A percentile compares a stretch with the other conserved stretches of the same genome.
Conservation (phyloP, 2,329 filamentous ascomycete species). For the Tolypocladium tropicale region DNA sequence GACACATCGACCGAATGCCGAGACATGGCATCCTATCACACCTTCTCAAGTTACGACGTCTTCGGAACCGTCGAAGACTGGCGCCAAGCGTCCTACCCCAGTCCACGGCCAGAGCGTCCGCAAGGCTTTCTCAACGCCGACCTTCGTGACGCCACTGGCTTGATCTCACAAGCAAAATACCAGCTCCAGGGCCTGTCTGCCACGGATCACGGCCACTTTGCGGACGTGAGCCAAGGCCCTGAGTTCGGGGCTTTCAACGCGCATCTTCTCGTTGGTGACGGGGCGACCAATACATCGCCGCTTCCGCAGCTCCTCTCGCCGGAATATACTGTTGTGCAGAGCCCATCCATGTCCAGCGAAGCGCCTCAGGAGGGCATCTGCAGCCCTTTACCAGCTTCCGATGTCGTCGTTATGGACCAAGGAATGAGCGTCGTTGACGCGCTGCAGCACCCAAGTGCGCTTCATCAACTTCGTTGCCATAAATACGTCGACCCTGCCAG, state of each 20-base stretch:
- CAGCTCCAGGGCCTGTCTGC: not conserved
- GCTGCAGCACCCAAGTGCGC: not conserved
- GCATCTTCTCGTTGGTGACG: not conserved
- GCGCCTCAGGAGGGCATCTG: not conserved
- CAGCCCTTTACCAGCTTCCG: not conserved
- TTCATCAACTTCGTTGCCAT: not conserved
- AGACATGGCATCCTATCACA: not conserved
- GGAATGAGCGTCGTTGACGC: not conserved
- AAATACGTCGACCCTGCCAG: not conserved
- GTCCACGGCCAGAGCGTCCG: not conserved
- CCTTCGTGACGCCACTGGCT: not conserved
- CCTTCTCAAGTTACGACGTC: not conserved
- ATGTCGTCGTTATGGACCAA: not conserved
- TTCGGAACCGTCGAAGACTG: not conserved
- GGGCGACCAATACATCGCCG: not conserved
- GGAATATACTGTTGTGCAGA: not conserved
- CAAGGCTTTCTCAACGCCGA: not conserved
- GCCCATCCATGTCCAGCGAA: conserved; percentile 5
- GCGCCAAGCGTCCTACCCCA: not conserved
- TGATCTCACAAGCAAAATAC: not conserved
- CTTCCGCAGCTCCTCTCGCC: conserved; percentile 1
- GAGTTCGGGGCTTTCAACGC: not conserved
- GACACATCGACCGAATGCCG: not conserved
- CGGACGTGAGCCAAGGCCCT: not conserved
- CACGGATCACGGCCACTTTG: not conserved